Base-by-base conservation (phyloP, 148 eudicot species). In the Amaranthus hypochondriacus region DNA sequence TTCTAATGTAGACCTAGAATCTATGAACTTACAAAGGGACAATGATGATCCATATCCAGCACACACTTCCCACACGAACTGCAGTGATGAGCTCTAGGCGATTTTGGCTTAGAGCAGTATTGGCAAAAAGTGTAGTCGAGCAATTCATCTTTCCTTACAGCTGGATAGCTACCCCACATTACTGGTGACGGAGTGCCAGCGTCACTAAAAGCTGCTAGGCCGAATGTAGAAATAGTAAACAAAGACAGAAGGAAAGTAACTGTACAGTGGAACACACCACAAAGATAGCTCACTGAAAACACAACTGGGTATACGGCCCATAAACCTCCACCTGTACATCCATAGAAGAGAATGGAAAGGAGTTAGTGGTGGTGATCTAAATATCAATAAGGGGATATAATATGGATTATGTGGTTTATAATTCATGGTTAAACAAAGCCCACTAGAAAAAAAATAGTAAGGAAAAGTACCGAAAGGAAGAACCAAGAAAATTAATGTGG, bases 31-130 rank as follows among this genome's bases (percentile, higher is more conserved):
- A 95, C 99, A 81, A 95, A 92, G 72, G 99, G 99, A 84, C 99
- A 95, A 72, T 95, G 99, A 83, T 95, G 99, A 89, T 95, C 99
- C 99, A 95, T 95, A 84, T 95, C 96, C 80, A 92, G 67, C 60
- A 92, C 82, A 72, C 99, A 95, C 79, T 73, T 83, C 76, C 93
- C 86, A 75, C 99, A 95, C 28, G 99, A 86, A 61, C 96, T 87
- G 87, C 99, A 95, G 72, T 95, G 99, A 84, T 95, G 99, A 21
- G 94, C 71, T 79, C 90, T 85, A 21, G 97, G 89, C 4, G 99
- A 84, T 84, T 94, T 94, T 58, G 98, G 98, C 86, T 85, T 89
- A 13, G 86, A 89, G 78, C 98, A 94, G 80, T 83, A 81, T 67
- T 79, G 85, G 70, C 98, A 94, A 79, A 87, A 94, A 58, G 90